Evolutionary conservation across 331 rosid genomes (phyloP), one percentile per base, ranked within the genome.

Genomic region (Prunus yedoensis): DNA sequence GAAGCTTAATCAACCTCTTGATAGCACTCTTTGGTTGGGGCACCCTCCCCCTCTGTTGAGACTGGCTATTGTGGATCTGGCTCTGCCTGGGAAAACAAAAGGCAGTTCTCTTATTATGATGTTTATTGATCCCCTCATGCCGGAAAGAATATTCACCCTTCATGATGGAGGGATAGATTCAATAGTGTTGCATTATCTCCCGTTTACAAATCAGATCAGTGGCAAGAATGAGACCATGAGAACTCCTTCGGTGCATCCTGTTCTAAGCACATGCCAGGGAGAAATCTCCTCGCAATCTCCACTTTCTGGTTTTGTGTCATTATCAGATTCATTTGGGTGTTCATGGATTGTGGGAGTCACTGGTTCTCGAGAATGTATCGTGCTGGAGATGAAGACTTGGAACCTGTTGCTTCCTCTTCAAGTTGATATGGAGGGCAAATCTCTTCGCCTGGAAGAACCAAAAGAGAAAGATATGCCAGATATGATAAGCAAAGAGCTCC

Each of bases 101-200:
- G 75, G 83, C 73, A 89, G 88, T 72, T 88, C 87, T 82, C 60
- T 64, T 79, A 84, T 95, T 73, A 79, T 85, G 28, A 76, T 95
- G 89, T 89, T 83, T 81, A 81, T 70, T 54, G 97, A 92, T 89
- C 86, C 91, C 71, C 96, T 95, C 61, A 85, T 90, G 88, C 91
- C 88, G 8, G 97, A 95, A 80, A 89, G 98, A 89, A 84, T 92
- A 67, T 88, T 80, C 83, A 80, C 94, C 62, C 88, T 92, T 84
- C 99, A 95, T 51, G 95, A 87, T 77, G 97, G 96, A 80, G 98
- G 98, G 71, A 85, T 95, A 72, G 99, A 95, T 90, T 92, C 98
- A 58, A 84, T 95, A 77, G 89, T 92, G 73, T 84, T 95, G 88
- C 98, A 95, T 79, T 95, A 88, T 85, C 99, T 95, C 78, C 97